Evolutionary conservation across 2,329 filamentous ascomycete species (phyloP).

Genomic region (Neofusicoccum laricinum): DNA sequence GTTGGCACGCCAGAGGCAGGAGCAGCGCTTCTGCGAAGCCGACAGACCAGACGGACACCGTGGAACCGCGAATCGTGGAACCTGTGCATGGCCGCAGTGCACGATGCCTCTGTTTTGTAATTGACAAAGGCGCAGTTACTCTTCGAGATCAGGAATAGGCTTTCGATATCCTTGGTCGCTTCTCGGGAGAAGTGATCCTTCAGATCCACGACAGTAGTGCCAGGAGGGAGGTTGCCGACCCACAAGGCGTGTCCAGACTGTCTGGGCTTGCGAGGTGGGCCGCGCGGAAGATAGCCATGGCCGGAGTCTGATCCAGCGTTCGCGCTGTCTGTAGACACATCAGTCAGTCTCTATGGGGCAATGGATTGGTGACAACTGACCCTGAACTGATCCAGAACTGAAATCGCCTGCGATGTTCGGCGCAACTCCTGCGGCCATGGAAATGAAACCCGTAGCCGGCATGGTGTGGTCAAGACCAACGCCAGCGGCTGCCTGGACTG

Average conservation of each 20-base stretch:
- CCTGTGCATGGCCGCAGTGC: conserved; percentile 71
- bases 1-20: conserved; percentile 50
- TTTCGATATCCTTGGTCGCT: conserved; percentile 72
- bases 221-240: conserved; percentile 90
- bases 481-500: conserved; percentile 14
- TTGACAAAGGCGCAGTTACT: conserved; percentile 98
- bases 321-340: not conserved
- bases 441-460: not conserved
- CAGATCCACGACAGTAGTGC: conserved; percentile 76
- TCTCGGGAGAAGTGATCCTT: conserved; percentile 87
- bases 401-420: not conserved
- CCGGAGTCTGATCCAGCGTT: conserved; percentile 6
- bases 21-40: conserved; percentile 62
- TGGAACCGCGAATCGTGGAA: conserved; percentile 91
- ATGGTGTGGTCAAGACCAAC: not conserved
- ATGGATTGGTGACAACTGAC: conserved; percentile 21
- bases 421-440: not conserved
- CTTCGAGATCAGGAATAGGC: conserved; percentile 90
- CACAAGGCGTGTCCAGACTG: conserved; percentile 85
- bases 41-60: conserved; percentile 79
- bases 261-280: conserved; percentile 65
- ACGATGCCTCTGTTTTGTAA: conserved; percentile 77
- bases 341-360: not conserved
- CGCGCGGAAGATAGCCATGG: conserved; percentile 48
- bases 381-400: conserved; percentile 20